Base-by-base conservation (phyloP, 2,329 filamentous ascomycete genomes). In the Helotiales sp. region DNA sequence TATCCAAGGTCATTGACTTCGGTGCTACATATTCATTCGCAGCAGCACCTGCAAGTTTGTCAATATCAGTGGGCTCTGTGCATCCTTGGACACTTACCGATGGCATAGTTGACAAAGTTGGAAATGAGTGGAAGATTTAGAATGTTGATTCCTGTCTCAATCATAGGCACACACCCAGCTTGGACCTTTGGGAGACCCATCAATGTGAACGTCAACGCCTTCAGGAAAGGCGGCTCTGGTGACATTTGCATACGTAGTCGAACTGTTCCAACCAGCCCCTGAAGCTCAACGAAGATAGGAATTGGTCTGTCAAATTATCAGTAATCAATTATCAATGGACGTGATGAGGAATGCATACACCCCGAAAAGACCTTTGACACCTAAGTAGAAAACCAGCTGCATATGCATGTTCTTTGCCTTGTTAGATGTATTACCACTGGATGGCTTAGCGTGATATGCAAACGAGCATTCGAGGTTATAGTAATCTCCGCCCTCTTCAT, bases 361-460 rank as follows among this genome's bases (percentile, higher is more conserved):
- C 51, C 67, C 67, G 50, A 70, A 71, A 12, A 71, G 52, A 40
- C 68, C 69, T 47, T 71, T 69, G 5, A 69, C 59, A 25, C 95
- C 95, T 1, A 98, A 82, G 64, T 97, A 98, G 72, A 99, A 98
- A 8, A 97, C 85, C 13, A 98, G 76, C 68, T 96, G 89, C 91
- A 97, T 96, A 69, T 96, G 93, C 91, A 97, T 96, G 71, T 97
- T 98, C 65, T 89, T 85, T 5, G 92, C 91, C 73, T 93, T 95
- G 46, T 90, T 88, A 2, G 90, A 88, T 13, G 91, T 81, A 48
- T 87, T 83, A 57, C 79, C 79, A 5, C 84, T 81, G 2, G 84
- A 87, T 12, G 92, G 92, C 70, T 88, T 86, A 9, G 93, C 91
- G 69, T 97, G 92, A 71, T 97, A 97, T 1, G 93, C 93, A 68